These are phyloP conservation scores for Obba rivulosa DNA, from an alignment of 768 basidiomycete species.

Conservation along the genomic window DNA sequence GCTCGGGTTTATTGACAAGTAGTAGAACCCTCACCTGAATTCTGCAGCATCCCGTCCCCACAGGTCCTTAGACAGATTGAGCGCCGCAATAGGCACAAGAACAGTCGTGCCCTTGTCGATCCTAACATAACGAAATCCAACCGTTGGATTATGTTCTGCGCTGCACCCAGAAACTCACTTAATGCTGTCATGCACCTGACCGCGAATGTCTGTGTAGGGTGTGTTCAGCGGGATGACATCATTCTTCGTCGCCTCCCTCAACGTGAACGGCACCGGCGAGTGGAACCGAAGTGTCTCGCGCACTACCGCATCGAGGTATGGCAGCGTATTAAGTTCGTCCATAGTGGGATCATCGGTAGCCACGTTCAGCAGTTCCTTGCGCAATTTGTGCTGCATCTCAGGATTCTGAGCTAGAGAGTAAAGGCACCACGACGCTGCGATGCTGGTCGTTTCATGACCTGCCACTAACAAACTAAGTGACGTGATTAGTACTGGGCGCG, in stretches of 20 bases:
- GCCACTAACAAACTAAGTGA: constrained; percentile 24
- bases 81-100: constrained; percentile 44
- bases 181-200: constrained; percentile 15
- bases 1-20: background rate
- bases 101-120: constrained; percentile 24
- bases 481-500: constrained; percentile 18
- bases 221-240: constrained; percentile 48
- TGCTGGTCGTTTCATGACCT: constrained; percentile 40
- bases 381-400: constrained; percentile 32
- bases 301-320: constrained; percentile 63
- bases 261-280: constrained; percentile 43
- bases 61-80: constrained; percentile 47
- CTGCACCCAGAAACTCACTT: constrained; percentile 36
- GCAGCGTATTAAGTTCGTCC: constrained; percentile 61
- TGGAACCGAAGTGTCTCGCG: constrained; percentile 57
- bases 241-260: constrained; percentile 39
- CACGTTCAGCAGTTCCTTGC: constrained; percentile 36
- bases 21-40: constrained; percentile 42
- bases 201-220: constrained; percentile 22
- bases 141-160: no score
- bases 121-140: no score
- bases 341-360: constrained; percentile 48
- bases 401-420: constrained; percentile 33
- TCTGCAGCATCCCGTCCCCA: constrained; percentile 62
- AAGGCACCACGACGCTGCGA: constrained; percentile 32